phyloP scores from a whole-genome alignment of 116 monocot species.

The Dioscorea cayenensis region DNA sequence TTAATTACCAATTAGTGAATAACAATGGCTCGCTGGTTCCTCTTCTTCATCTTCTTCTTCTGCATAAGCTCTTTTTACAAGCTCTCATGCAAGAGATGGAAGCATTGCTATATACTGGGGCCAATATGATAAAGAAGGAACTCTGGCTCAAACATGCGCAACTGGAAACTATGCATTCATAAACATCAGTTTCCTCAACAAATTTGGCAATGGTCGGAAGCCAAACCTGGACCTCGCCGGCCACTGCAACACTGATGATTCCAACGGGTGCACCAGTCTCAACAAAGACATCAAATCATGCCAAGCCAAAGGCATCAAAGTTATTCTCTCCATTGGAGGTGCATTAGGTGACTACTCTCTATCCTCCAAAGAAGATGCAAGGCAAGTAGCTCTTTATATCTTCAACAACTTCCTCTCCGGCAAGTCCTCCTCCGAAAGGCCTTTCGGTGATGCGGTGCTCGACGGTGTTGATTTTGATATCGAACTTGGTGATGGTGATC shows the following conservation, averaged over 20 bases:
- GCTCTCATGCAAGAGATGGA: not conserved
- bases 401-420: slow-evolving; percentile 12
- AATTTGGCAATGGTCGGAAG: slow-evolving; percentile 20
- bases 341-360: slow-evolving; percentile 3
- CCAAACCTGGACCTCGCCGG: slow-evolving; percentile 3
- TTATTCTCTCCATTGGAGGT: slow-evolving; percentile 34
- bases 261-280: slow-evolving; percentile 1
- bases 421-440: slow-evolving; percentile 4
- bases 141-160: slow-evolving; percentile 10
- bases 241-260: not conserved
- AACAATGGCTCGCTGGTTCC: too few relatives aligned
- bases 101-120: slow-evolving; percentile 57
- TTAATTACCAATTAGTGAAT: too few relatives aligned
- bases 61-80: not conserved
- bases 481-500: not conserved
- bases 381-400: slow-evolving; percentile 5
- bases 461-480: slow-evolving; percentile 13
- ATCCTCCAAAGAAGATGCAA: slow-evolving; percentile 1
- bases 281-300: slow-evolving; percentile 22
- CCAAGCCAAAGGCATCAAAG: slow-evolving; percentile 23
- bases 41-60: too few relatives aligned
- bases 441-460: slow-evolving; percentile 7
- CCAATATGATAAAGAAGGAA: slow-evolving; percentile 40
- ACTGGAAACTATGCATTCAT: slow-evolving; percentile 19
- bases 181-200: slow-evolving; percentile 26